Base-by-base conservation (phyloP, 805 yeast species). In the Jamesozyma lodderae region DNA sequence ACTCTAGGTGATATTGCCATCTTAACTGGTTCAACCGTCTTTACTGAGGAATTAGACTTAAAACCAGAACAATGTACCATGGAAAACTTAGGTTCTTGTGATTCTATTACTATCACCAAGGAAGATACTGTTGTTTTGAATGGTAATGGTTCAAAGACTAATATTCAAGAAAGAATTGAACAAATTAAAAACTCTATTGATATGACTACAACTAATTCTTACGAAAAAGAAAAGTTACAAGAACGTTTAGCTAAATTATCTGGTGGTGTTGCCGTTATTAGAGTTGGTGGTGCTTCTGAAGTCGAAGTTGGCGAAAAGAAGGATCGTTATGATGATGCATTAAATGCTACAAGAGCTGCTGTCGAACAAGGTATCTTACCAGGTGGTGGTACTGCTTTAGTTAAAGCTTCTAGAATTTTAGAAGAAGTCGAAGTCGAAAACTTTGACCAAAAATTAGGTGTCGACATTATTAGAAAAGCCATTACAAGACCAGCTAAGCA, bases 251-350 rank as follows among this genome's bases (percentile, higher is more conserved):
- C 98, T 55, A 92, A 90, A 71, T 74, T 92, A 49, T 81, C 94
- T 34, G 96, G 96, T 43, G 97, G 97, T 77, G 97, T 92, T 60
- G 98, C 98, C 40, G 96, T 92, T 48, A 74, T 92, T 58, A 84
- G 83, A 72, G 97, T 90, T 45, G 98, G 98, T 63, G 98, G 98
- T 52, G 64, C 95, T 33, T 82, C 95, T 17, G 97, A 92, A 70
- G 83, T 92, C 50, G 97, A 92, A 70, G 98, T 92, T 50, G 94
- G 96, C 59, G 98, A 92, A 74, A 92, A 92, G 92, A 92, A 92
- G 73, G 98, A 92, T 66, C 82, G 98, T 69, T 85, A 87, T 60
- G 97, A 92, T 57, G 98, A 92, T 70, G 97, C 98, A 20, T 75
- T 92, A 62, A 90, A 92, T 62, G 96, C 98, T 40, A 92, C 97